Conservation (phyloP, 2,329 filamentous ascomycete genomes). For the Aspergillus viridinutans region DNA sequence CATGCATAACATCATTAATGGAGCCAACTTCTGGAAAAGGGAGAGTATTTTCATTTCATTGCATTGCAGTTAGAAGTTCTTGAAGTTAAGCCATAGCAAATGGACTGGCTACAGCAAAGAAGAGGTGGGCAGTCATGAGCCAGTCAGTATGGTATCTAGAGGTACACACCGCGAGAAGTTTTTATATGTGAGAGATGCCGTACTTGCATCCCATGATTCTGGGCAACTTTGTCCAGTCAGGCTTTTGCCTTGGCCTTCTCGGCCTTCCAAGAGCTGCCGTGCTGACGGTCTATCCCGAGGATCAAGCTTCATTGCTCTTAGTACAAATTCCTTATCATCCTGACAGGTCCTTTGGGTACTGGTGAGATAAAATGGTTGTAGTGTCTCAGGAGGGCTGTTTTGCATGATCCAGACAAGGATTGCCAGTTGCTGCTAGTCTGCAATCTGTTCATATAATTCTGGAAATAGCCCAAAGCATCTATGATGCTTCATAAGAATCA, state of each 20-base stretch:
- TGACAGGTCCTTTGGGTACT: neutral
- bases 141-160: neutral
- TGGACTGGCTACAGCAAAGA: neutral
- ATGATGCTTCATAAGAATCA: conserved; percentile 18
- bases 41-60: neutral
- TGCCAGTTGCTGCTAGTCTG: conserved; percentile 9
- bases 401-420: conserved; percentile 15
- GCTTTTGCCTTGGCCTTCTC: neutral
- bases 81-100: neutral
- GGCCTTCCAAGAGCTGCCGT: too few species aligned
- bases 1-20: neutral
- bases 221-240: neutral
- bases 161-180: neutral
- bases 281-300: too few species aligned
- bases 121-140: neutral
- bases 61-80: neutral
- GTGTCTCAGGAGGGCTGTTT: conserved; percentile 11
- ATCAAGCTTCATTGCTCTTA: neutral
- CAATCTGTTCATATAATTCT: conserved; percentile 17
- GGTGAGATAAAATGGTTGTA: neutral
- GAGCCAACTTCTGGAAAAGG: neutral
- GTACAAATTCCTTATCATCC: neutral
- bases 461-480: conserved; percentile 22
- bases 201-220: neutral
- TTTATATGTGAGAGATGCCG: neutral